phyloP scores from a whole-genome alignment of 257 asterid genomes.

The Capsicum pubescens region DNA sequence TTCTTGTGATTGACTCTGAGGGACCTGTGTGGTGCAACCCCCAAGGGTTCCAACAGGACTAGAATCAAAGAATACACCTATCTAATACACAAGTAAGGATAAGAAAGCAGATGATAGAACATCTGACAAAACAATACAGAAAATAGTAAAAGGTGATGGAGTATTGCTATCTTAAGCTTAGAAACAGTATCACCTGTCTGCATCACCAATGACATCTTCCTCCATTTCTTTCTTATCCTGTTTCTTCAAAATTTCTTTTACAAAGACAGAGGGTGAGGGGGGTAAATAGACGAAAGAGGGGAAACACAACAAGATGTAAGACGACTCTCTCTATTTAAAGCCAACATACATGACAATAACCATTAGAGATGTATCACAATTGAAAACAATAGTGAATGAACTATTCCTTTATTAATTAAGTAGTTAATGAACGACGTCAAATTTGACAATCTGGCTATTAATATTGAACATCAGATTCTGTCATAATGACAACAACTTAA shows the following conservation, averaged over 20 bases:
- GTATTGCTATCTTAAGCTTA: conserved; percentile 18
- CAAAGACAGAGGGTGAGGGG: background rate
- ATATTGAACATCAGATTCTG: background rate
- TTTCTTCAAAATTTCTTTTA: background rate
- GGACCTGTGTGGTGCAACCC: no score
- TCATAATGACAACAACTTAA: background rate
- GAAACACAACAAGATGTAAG: background rate
- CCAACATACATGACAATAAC: background rate
- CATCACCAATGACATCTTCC: background rate
- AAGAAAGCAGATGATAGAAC: conserved; percentile 9
- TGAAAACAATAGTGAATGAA: conserved; percentile 5
- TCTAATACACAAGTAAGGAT: background rate
- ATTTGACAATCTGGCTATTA: background rate
- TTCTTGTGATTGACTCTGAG: no score
- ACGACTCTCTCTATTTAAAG: background rate
- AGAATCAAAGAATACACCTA: background rate
- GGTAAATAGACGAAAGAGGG: background rate
- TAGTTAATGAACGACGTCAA: background rate
- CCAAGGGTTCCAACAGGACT: no score
- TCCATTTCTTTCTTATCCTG: conserved; percentile 14
- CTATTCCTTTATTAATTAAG: background rate
- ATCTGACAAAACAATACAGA: background rate
- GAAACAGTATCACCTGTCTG: conserved; percentile 24
- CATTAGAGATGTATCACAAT: background rate
- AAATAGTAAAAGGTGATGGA: conserved; percentile 14